Evolutionary conservation across 2,329 filamentous ascomycete genomes (phyloP).

Genomic region (Calonectria hongkongensis): DNA sequence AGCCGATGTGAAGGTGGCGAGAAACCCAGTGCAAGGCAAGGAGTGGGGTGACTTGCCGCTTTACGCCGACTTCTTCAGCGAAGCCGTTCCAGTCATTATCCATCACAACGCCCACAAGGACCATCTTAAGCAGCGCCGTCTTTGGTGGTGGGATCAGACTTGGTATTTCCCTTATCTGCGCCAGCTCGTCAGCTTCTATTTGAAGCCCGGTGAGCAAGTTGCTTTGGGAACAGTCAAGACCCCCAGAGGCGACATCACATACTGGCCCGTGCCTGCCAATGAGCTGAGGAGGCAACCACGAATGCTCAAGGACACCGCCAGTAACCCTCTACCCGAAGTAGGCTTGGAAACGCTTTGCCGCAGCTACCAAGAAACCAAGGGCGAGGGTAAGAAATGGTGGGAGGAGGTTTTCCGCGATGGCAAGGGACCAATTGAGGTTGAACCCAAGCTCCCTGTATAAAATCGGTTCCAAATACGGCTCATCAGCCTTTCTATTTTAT

Average conservation of each 20-base stretch:
- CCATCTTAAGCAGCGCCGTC: constrained; percentile 32
- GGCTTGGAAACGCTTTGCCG: neutral
- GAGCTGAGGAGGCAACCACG: constrained; percentile 4
- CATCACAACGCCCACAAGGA: constrained; percentile 39
- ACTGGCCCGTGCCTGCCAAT: constrained; percentile 7
- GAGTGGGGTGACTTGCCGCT: constrained; percentile 43
- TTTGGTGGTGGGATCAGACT: constrained; percentile 38
- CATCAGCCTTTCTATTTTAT: too few relatives aligned
- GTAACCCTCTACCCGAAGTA: neutral
- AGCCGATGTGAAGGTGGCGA: constrained; percentile 40
- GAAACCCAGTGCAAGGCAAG: constrained; percentile 36
- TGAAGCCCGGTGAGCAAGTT: constrained; percentile 9
- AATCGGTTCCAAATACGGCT: neutral
- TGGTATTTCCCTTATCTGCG: constrained; percentile 34
- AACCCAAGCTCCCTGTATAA: neutral
- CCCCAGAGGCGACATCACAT: neutral
- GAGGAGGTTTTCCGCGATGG: constrained; percentile 7
- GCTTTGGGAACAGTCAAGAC: neutral
- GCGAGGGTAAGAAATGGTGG: neutral
- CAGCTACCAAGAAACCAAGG: neutral
- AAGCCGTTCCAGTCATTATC: neutral
- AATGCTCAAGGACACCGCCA: neutral
- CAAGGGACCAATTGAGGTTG: neutral
- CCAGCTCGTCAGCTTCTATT: neutral
- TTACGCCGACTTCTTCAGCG: constrained; percentile 42